Percentiles rank a stretch among this genome's conserved stretches.
Conservation (phyloP, 495 filamentous ascomycete species). For the Polyplosphaeria fusca region DNA sequence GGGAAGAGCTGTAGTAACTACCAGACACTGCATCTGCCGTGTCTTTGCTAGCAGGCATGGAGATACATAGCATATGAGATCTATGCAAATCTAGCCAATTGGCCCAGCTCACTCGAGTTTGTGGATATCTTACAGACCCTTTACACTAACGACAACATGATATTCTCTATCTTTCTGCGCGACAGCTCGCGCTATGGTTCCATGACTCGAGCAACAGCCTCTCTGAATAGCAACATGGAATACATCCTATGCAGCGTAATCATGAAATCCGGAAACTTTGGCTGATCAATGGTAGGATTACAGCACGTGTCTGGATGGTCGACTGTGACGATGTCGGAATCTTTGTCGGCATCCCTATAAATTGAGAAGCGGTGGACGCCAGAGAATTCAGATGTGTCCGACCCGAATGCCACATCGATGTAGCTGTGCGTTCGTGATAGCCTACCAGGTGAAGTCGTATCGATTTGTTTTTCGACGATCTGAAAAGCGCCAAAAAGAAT, state of each 20-base stretch:
- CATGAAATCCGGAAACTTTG: neutral
- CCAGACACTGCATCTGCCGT: conserved; percentile 53
- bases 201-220: conserved; percentile 2
- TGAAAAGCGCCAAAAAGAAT: conserved; percentile 5
- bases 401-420: conserved; percentile 7
- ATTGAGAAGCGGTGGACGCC: conserved; percentile 10
- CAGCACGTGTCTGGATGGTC: neutral
- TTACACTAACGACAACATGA: no score
- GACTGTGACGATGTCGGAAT: neutral
- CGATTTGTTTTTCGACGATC: neutral
- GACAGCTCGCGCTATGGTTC: no score
- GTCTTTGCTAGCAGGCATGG: no score
- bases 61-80: no score
- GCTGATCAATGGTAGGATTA: neutral
- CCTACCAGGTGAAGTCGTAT: neutral
- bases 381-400: neutral
- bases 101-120: no score
- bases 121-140: no score
- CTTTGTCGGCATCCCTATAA: neutral
- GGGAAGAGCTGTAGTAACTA: conserved; percentile 51
- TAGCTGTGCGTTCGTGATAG: conserved; percentile 5
- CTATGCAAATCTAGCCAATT: no score
- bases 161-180: no score
- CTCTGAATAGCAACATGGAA: conserved; percentile 10
- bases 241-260: conserved; percentile 2